Base-by-base conservation (phyloP, 768 basidiomycete genomes). In the Gautieria morchelliformis region DNA sequence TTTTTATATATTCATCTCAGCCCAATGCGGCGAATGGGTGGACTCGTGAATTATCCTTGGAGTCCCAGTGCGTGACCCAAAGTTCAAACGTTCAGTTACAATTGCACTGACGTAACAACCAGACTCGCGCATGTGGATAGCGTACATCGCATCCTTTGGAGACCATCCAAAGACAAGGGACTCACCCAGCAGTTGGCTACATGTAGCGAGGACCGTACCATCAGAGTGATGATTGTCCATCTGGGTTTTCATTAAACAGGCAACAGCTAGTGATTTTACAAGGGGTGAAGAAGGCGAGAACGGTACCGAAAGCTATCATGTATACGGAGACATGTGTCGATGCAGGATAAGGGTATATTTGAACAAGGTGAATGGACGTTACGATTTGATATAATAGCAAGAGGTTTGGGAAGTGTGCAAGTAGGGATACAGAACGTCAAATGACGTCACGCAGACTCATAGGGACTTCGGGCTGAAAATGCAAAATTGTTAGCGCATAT, bases 181-280 rank as follows among this genome's bases (percentile, higher is more conserved):
- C 58, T 62, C n/a, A 59, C 63, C 55, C 72, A 70, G 57, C 76
- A 82, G 59, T 77, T 97, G 53, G 94, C 91, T 35, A 91, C 84
- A 58, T 91, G 91, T 65, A 89, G 90, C 69, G 92, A 95, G 74
- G 94, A 97, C 77, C 84, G 89, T 75, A 88, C 87, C 75, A 74
- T 94, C 71, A 87, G 83, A 70, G 77, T 95, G 73, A 72, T 83
- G 70, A 75, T 75, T 66, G 74, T 90, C 73, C 80, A 77, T 61
- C 50, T 59, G 49, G 48, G 47, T 49, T 57, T 57, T 57, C 37
- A 57, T 39, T 39, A 56, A 67, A 69, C 58, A 62, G 63, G 60
- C 59, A 66, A 69, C 63, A 61, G 67, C 70, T 75, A 78, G 75
- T 59, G 63, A 72, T 68, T 87, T 87, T 88, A 89, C 86, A 88